Percentiles rank a stretch among this genome's conserved stretches.
phyloP scores from a whole-genome alignment of 2,329 filamentous ascomycete species.

The Fusarium austroafricanum region DNA sequence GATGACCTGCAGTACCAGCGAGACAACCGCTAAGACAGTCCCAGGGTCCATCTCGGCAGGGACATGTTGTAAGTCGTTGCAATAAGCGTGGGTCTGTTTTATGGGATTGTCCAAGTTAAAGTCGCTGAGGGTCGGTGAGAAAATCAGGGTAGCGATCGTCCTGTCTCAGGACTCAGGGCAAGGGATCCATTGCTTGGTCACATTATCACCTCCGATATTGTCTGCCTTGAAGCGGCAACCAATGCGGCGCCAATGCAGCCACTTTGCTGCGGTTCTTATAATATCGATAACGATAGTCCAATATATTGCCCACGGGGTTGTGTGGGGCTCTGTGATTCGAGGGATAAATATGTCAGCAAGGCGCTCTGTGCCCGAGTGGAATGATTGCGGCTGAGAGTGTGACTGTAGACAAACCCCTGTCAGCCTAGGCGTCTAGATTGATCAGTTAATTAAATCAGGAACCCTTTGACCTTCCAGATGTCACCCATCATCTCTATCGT shows the following conservation, averaged over 20 bases:
- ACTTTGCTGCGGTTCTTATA: background rate
- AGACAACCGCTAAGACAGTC: slow-evolving; percentile 6
- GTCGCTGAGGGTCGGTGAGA: background rate
- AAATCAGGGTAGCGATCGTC: background rate
- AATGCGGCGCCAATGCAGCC: background rate
- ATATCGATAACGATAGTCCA: background rate
- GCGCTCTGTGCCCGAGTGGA: background rate
- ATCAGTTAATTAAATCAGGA: background rate
- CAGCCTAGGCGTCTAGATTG: background rate
- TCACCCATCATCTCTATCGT: background rate
- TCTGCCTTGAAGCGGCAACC: background rate
- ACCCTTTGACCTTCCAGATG: background rate
- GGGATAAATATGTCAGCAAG: slow-evolving; percentile 1
- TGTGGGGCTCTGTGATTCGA: slow-evolving; percentile 21
- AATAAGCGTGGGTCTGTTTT: background rate
- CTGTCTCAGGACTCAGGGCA: background rate
- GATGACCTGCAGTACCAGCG: slow-evolving; percentile 10
- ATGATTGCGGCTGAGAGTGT: slow-evolving; percentile 9
- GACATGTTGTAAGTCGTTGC: background rate
- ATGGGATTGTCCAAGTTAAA: background rate
- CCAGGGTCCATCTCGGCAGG: slow-evolving; percentile 5
- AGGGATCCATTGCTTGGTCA: background rate
- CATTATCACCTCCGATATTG: background rate
- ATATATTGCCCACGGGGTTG: background rate
- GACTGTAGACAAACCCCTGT: background rate